Evolutionary conservation across 176 grass and related monocot genomes (phyloP), one percentile per base, ranked within the genome.

Genomic region (Metroxylon sagu): DNA sequence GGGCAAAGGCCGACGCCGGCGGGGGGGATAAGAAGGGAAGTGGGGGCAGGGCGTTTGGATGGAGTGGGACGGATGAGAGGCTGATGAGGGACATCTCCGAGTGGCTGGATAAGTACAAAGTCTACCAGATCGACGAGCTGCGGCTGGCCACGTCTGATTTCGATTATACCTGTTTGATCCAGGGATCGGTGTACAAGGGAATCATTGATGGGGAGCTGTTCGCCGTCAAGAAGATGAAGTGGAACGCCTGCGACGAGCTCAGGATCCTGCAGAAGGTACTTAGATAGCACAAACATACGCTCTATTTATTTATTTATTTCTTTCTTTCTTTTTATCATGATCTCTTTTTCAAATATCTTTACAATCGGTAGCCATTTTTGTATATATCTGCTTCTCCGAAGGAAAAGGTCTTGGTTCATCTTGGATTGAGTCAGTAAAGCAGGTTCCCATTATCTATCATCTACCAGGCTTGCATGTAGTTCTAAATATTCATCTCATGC

Each of bases 181-280:
- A 85, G 79, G 93, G 93, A 35, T 81, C 79, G n/a, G 93, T 98
- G 16, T 98, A 83, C 79, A 89, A 81, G 79, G 93, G 81, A 16
- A 59, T 28, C 10, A 80, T 98, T 63, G 79, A 85, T 55, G 93
- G 87, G 7, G 88, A 83, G 73, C 62, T 82, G 25, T 83, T 92
- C 67, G 93, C 93, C 15, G 79, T 88, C 23, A 98, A 92, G 71
- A 92, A 85, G 84, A 98, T 98, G 93, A 98, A 89, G 67, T 98
- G 93, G 93, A 82, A 98, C 67, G 93, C 93, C 64, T 81, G 79
- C 69, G 87, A 98, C 25, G 93, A 98, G 70, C 93, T 98, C 79
- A 91, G 85, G 70, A 98, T 98, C 70, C 73, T 98, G 61, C 93
- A 92, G 26, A 98, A 98, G 87, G 93, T 97, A 43, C 8, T 43